phyloP scores from a whole-genome alignment of 176 grass and related monocot species.

The Phoenix roebelenii region DNA sequence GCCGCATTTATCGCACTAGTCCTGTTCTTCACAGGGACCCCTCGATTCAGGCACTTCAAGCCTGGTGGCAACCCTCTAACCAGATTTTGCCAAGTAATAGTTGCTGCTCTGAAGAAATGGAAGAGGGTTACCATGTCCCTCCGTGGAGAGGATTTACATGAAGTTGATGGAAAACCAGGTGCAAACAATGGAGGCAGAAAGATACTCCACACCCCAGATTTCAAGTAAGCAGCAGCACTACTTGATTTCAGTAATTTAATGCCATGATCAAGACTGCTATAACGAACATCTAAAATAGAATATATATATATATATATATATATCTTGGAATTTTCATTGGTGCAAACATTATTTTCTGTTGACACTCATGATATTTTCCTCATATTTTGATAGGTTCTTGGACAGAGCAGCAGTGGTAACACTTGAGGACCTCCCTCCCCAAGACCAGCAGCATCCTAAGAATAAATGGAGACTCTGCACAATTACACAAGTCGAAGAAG shows the following conservation, averaged over 20 bases:
- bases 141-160: background rate
- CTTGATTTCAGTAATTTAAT: too few species aligned
- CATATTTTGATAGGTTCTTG: constrained; percentile 6
- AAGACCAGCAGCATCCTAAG: background rate
- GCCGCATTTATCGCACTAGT: background rate
- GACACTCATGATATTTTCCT: background rate
- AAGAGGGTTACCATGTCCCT: background rate
- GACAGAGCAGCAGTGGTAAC: constrained; percentile 1
- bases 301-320: too few species aligned
- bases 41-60: constrained; percentile 1
- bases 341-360: too few species aligned
- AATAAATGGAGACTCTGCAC: constrained; percentile 2
- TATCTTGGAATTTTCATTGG: too few species aligned
- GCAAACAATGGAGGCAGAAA: background rate
- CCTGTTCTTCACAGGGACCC: background rate
- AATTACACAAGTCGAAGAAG: constrained; percentile 14
- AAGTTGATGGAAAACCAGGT: background rate
- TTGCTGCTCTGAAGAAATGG: constrained; percentile 1
- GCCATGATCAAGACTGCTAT: too few species aligned
- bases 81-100: constrained; percentile 7
- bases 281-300: too few species aligned
- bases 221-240: background rate
- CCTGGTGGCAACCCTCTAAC: constrained; percentile 8
- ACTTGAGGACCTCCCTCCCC: background rate
- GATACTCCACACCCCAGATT: constrained; percentile 3